Conservation (phyloP, 805 yeast genomes). For the Metschnikowia koreensis region DNA sequence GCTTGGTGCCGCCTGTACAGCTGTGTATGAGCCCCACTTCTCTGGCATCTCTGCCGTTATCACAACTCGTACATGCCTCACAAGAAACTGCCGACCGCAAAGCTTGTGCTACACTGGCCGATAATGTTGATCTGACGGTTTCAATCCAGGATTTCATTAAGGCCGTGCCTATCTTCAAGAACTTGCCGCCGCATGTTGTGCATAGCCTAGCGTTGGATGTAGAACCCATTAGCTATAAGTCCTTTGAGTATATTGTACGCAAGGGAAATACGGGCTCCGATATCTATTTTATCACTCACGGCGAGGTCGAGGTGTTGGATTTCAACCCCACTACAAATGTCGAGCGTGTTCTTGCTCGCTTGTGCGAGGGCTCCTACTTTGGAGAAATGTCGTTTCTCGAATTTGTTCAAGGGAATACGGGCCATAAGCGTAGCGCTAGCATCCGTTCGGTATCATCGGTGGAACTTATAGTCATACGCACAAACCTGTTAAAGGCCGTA, state of each 20-base stretch:
- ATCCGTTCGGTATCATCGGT: constrained; percentile 60
- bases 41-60: constrained; percentile 21
- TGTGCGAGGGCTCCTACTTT: constrained; percentile 63
- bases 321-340: constrained; percentile 18
- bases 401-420: constrained; percentile 33
- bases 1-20: constrained; percentile 16
- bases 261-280: constrained; percentile 63
- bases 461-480: constrained; percentile 59
- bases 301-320: constrained; percentile 67
- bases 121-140: constrained; percentile 50
- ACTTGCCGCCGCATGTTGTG: constrained; percentile 55
- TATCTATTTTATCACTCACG: constrained; percentile 63
- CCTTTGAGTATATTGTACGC: constrained; percentile 59
- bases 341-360: constrained; percentile 52
- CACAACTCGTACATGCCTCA: constrained; percentile 14
- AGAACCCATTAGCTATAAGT: constrained; percentile 51
- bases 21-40: constrained; percentile 6
- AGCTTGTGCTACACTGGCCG: constrained; percentile 14
- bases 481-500: constrained; percentile 51
- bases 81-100: constrained; percentile 1
- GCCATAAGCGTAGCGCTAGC: constrained; percentile 53
- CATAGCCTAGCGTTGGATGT: constrained; percentile 65
- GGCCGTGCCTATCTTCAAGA: constrained; percentile 56
- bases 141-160: constrained; percentile 58
- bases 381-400: constrained; percentile 75